Percentiles rank a stretch among this genome's conserved stretches.
Evolutionary conservation across 257 asterid species (phyloP).

Genomic region (Solanum pimpinellifolium): DNA sequence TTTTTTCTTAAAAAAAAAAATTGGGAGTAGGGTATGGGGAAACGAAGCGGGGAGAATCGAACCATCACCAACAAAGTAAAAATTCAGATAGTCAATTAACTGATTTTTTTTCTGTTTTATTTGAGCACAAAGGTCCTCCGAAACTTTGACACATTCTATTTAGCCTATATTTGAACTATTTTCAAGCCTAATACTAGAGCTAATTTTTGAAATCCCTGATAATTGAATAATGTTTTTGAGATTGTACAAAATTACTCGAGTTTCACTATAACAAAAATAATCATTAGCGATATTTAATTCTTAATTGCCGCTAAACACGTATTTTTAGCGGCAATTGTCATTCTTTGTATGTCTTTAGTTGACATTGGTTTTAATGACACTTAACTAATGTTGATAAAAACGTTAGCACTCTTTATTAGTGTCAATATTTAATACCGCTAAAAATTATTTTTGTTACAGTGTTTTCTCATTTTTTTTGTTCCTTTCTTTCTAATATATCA

Average conservation of each 20-base stretch:
- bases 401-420: too few species aligned
- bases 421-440: too few species aligned
- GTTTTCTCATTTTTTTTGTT: not conserved
- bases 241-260: not conserved
- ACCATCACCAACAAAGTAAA: not conserved
- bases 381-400: too few species aligned
- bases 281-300: accelerated
- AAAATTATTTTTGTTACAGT: too few species aligned
- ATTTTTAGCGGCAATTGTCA: too few species aligned
- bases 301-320: too few species aligned
- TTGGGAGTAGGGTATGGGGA: not conserved
- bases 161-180: not conserved
- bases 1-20: too few species aligned
- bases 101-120: not conserved
- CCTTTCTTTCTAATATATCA: not conserved
- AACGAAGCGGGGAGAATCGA: not conserved
- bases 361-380: too few species aligned
- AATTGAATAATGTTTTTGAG: not conserved
- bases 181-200: not conserved
- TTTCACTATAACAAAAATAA: too few species aligned
- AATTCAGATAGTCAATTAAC: too few species aligned
- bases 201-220: not conserved
- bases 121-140: not conserved
- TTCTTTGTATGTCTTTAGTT: too few species aligned
- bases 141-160: not conserved